A percentile compares a stretch with the other conserved stretches of the same genome.
These are phyloP conservation scores for Epithemia pelagica DNA, from an alignment of 108 stramenopile genomes.

Conservation along the genomic window DNA sequence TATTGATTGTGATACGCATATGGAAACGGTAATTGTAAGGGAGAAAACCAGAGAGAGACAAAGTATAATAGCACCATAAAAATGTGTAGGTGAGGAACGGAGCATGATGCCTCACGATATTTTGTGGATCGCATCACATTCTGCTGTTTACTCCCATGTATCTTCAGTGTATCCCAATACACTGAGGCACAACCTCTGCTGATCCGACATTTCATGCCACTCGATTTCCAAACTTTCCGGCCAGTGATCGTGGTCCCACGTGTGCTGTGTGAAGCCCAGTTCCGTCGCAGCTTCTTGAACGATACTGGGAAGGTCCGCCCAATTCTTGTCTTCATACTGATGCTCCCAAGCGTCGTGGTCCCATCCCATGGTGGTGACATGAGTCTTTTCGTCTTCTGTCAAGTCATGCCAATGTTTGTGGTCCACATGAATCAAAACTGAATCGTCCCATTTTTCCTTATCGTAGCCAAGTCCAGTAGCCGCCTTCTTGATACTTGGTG, in stretches of 20 bases:
- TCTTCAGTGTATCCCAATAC: not conserved
- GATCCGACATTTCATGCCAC: not conserved
- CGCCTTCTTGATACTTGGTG: slow-evolving; percentile 32
- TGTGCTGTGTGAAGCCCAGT: slow-evolving; percentile 38
- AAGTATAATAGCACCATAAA: no score
- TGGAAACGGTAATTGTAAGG: no score
- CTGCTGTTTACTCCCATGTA: not conserved
- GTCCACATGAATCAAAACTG: slow-evolving; percentile 20
- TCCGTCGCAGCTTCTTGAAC: slow-evolving; percentile 36
- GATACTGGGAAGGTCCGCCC: slow-evolving; percentile 39
- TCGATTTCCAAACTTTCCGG: slow-evolving; percentile 5
- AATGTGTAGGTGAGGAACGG: no score
- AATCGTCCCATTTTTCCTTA: slow-evolving; percentile 36
- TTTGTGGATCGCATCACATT: no score
- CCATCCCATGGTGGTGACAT: slow-evolving; percentile 46
- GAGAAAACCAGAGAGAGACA: no score
- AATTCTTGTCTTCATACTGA: slow-evolving; percentile 33
- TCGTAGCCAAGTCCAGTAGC: slow-evolving; percentile 41
- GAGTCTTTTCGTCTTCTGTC: slow-evolving; percentile 33
- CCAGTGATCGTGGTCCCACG: slow-evolving; percentile 26
- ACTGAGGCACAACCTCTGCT: not conserved
- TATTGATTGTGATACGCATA: no score
- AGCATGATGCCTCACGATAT: no score
- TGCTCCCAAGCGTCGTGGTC: slow-evolving; percentile 44
- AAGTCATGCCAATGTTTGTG: slow-evolving; percentile 35